Evolutionary conservation across 768 basidiomycete species (phyloP).

Genomic region (Cystofilobasidium ferigula): DNA sequence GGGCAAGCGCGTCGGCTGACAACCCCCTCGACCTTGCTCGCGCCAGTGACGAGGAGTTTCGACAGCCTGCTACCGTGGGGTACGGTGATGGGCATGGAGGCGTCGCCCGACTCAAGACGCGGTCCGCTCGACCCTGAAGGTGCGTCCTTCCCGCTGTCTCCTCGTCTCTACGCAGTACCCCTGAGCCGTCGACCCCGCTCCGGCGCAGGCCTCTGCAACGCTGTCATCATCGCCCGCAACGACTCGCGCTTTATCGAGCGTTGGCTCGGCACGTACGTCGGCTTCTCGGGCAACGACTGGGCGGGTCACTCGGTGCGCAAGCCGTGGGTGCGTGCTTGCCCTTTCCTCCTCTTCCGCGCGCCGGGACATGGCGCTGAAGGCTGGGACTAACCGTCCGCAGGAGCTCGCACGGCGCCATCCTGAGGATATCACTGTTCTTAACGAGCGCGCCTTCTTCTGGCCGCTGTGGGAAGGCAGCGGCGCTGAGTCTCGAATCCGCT

Average conservation of each 20-base stretch:
- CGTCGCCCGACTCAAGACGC: conserved; percentile 18
- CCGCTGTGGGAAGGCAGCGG: conserved; percentile 38
- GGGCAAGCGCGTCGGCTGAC: neutral
- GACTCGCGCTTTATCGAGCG: conserved; percentile 15
- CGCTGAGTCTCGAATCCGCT: conserved; percentile 21
- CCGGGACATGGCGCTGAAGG: neutral
- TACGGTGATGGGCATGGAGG: conserved; percentile 23
- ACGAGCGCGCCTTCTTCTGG: conserved; percentile 39
- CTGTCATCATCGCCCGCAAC: conserved; percentile 14
- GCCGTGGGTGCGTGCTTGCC: conserved; percentile 18
- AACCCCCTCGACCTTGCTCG: neutral
- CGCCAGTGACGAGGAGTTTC: conserved; percentile 21
- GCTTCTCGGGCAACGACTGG: conserved; percentile 12
- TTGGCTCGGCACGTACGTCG: conserved; percentile 19
- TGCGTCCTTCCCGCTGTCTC: neutral
- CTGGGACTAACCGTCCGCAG: conserved; percentile 16
- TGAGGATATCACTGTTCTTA: conserved; percentile 36
- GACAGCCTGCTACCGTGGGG: conserved; percentile 3
- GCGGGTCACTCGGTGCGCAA: conserved; percentile 15
- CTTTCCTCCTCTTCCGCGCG: neutral
- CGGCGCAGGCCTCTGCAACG: conserved; percentile 23
- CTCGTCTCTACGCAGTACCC: no score
- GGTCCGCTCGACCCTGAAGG: conserved; percentile 18
- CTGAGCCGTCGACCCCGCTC: neutral
- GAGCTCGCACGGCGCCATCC: conserved; percentile 36